Conservation (phyloP, 192 early-diverging fungal species). For the Funneliformis geosporum region DNA sequence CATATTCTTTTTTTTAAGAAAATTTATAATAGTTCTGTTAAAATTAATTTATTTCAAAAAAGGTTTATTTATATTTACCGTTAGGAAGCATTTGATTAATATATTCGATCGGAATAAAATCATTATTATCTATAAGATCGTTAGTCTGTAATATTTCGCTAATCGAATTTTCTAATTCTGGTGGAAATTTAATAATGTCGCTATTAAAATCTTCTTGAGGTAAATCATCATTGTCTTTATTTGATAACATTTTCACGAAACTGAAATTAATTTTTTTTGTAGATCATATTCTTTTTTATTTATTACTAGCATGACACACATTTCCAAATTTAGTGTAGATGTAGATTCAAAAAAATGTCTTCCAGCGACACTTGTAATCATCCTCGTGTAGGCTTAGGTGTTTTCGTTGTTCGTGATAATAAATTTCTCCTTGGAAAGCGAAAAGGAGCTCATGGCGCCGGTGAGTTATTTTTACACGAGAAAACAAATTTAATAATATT, state of each 20-base stretch:
- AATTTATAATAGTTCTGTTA: neutral
- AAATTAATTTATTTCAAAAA: neutral
- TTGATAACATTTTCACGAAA: neutral
- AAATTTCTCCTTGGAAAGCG: conserved; percentile 49
- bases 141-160: conserved; percentile 55
- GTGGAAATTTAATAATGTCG: conserved; percentile 44
- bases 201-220: neutral
- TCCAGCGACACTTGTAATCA: neutral
- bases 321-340: too few relatives aligned
- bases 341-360: neutral
- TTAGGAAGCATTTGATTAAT: conserved; percentile 81
- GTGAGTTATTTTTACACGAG: conserved; percentile 43
- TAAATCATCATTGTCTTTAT: neutral
- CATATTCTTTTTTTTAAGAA: conserved; percentile 54
- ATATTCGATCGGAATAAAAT: conserved; percentile 75
- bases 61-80: conserved; percentile 45
- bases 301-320: neutral
- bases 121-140: conserved; percentile 66
- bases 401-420: conserved; percentile 42
- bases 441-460: conserved; percentile 50
- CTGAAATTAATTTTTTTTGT: neutral
- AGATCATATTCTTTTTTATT: neutral
- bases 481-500: neutral
- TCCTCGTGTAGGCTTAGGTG: conserved; percentile 48
- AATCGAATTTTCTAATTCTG: conserved; percentile 60